Conservation (phyloP, 441 rosid species). For the Biscutella laevigata region DNA sequence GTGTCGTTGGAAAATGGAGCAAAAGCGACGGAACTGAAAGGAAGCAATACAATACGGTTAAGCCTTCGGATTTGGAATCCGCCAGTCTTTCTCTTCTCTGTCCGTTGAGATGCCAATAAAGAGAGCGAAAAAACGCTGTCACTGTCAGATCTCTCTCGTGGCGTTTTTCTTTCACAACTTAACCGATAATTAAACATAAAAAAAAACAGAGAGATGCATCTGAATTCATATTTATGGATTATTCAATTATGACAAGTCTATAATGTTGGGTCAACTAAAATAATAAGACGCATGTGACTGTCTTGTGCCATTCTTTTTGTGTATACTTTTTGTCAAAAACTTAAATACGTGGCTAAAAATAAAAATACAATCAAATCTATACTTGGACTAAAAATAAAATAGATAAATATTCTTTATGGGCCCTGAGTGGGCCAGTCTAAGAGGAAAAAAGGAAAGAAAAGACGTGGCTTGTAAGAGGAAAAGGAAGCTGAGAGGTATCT, state of each 20-base stretch:
- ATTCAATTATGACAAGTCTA: slow-evolving; percentile 21
- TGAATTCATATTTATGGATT: background rate
- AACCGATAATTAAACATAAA: background rate
- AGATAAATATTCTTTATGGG: too few species aligned
- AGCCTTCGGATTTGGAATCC: slow-evolving; percentile 41
- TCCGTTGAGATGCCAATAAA: slow-evolving; percentile 31
- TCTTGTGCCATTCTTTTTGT: slow-evolving; percentile 23
- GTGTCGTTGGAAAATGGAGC: slow-evolving; percentile 51
- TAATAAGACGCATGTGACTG: slow-evolving; percentile 25
- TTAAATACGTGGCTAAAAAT: too few species aligned
- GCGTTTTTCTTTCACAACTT: background rate
- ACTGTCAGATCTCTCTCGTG: slow-evolving; percentile 34
- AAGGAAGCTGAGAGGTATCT: slow-evolving; percentile 23
- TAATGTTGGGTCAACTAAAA: slow-evolving; percentile 27
- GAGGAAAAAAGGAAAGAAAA: background rate
- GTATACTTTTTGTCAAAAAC: too few species aligned
- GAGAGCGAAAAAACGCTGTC: slow-evolving; percentile 29
- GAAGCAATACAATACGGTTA: slow-evolving; percentile 30
- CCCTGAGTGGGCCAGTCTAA: slow-evolving; percentile 17
- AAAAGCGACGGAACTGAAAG: slow-evolving; percentile 47
- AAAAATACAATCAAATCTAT: too few species aligned
- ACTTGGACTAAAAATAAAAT: too few species aligned
- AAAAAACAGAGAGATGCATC: background rate
- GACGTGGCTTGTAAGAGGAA: slow-evolving; percentile 1
- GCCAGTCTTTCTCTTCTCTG: slow-evolving; percentile 31